Evolutionary conservation across 345 rosid species (phyloP).

Genomic region (Eucalyptus guilfoylei): DNA sequence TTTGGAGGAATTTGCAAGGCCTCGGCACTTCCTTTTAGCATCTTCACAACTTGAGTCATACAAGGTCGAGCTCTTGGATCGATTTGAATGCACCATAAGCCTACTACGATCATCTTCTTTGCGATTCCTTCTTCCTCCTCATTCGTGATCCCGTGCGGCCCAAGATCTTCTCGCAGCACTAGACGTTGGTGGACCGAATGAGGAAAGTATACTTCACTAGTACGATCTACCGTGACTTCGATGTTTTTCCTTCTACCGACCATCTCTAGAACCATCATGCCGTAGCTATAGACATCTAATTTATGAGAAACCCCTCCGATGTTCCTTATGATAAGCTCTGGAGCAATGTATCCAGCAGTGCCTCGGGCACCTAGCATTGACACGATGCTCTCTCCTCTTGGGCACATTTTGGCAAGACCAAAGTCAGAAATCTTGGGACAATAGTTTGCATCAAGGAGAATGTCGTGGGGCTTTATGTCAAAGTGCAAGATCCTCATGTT

Average conservation of each 20-base stretch:
- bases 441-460: not conserved
- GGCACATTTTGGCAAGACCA: slow-evolving; percentile 25
- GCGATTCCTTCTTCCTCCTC: accelerated
- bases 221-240: not conserved
- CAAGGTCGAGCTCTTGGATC: not conserved
- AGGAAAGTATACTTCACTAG: not conserved
- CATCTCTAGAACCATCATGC: slow-evolving; percentile 6
- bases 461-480: not conserved
- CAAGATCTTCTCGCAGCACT: not conserved
- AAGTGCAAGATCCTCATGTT: no score
- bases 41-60: not conserved
- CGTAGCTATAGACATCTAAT: slow-evolving; percentile 22
- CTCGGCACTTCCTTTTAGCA: not conserved
- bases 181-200: not conserved
- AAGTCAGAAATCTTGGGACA: slow-evolving; percentile 34
- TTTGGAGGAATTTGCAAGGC: not conserved
- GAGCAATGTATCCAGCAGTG: slow-evolving; percentile 21
- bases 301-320: slow-evolving; percentile 23
- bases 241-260: not conserved
- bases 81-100: not conserved
- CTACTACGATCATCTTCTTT: not conserved
- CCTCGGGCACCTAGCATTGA: slow-evolving; percentile 6
- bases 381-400: slow-evolving; percentile 6
- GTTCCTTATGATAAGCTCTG: slow-evolving; percentile 10
- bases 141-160: not conserved